phyloP scores from a whole-genome alignment of 2,329 filamentous ascomycete genomes.

The Taxawa tesnikishii region DNA sequence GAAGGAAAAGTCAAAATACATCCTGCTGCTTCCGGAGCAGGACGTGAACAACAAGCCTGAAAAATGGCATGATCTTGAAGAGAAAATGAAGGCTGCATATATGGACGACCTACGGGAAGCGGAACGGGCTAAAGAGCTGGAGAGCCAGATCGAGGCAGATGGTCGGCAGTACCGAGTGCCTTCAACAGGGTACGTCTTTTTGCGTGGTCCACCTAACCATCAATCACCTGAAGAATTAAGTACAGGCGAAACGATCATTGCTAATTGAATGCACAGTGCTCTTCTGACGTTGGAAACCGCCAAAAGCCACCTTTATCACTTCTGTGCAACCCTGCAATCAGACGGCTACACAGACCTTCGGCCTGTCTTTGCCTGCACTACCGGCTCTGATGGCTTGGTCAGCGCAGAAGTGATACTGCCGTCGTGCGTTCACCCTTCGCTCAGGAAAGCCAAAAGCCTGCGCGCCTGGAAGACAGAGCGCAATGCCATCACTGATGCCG shows the following conservation, averaged over 20 bases:
- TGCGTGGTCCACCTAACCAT: conserved; percentile 3
- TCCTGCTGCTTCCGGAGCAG: conserved; percentile 34
- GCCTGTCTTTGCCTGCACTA: conserved; percentile 53
- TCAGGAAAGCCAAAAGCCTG: conserved; percentile 25
- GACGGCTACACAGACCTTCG: conserved; percentile 49
- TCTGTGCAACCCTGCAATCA: conserved; percentile 53
- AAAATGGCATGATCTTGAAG: conserved; percentile 57
- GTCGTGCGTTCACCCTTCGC: conserved; percentile 46
- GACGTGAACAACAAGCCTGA: conserved; percentile 21
- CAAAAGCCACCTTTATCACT: conserved; percentile 66
- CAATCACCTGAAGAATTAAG: background rate
- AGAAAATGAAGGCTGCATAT: conserved; percentile 59
- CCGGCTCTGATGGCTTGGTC: conserved; percentile 20
- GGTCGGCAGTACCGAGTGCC: conserved; percentile 27
- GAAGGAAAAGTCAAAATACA: conserved; percentile 42
- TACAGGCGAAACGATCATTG: no score
- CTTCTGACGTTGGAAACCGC: conserved; percentile 62
- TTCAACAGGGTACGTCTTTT: conserved; percentile 26
- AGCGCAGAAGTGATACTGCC: conserved; percentile 59
- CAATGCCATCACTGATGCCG: conserved; percentile 66
- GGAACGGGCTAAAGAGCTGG: conserved; percentile 31
- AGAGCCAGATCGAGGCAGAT: conserved; percentile 32
- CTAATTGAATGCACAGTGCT: conserved; percentile 36
- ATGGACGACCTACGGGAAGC: conserved; percentile 47
- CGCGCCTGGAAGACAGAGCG: conserved; percentile 61